phyloP scores from a whole-genome alignment of 192 early-diverging fungal species.

The Kickxella alabastrina region DNA sequence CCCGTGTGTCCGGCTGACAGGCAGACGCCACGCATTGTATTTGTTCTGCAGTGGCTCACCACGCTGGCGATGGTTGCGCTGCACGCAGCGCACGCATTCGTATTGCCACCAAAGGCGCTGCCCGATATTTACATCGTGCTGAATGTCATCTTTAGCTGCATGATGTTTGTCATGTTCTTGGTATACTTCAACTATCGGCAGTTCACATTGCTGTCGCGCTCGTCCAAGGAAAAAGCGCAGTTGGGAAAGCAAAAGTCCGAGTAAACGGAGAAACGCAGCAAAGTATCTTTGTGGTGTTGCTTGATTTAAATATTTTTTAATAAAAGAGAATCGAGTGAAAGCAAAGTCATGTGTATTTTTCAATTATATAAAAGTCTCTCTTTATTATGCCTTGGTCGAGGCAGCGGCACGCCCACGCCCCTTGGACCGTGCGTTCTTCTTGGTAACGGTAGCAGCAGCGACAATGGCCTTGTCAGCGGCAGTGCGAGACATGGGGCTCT shows the following conservation, averaged over 20 bases:
- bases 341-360: too few relatives aligned
- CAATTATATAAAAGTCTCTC: too few relatives aligned
- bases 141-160: slow-evolving; percentile 69
- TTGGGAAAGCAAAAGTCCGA: slow-evolving; percentile 23
- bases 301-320: background rate
- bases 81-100: slow-evolving; percentile 57
- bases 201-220: slow-evolving; percentile 15
- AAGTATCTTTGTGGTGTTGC: background rate
- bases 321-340: too few relatives aligned
- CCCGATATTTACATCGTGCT: slow-evolving; percentile 82
- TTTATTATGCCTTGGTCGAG: slow-evolving; percentile 1
- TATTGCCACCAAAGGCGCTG: slow-evolving; percentile 62
- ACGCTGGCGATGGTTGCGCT: slow-evolving; percentile 50
- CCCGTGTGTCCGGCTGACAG: slow-evolving; percentile 23
- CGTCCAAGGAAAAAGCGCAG: background rate
- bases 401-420: slow-evolving; percentile 11
- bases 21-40: slow-evolving; percentile 6
- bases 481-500: slow-evolving; percentile 34
- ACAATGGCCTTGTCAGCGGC: slow-evolving; percentile 6
- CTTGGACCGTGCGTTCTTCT: background rate
- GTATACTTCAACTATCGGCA: slow-evolving; percentile 73
- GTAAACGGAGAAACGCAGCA: slow-evolving; percentile 2
- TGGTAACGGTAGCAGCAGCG: background rate
- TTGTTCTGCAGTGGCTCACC: slow-evolving; percentile 25
- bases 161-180: slow-evolving; percentile 63